Base-by-base conservation (phyloP, 495 filamentous ascomycete species). In the Venustampulla echinocandica region DNA sequence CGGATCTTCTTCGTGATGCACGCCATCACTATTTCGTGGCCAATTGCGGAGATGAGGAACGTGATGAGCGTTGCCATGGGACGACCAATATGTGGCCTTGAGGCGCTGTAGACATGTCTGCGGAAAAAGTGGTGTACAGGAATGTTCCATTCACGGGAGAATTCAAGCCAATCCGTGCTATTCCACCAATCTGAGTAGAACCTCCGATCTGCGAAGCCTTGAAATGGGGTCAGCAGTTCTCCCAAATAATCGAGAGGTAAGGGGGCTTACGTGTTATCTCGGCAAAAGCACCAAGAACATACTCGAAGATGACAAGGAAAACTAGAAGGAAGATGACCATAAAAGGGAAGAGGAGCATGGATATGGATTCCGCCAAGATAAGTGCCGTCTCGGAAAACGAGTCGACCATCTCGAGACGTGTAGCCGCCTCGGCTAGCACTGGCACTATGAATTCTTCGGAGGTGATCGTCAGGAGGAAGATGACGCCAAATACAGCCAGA, bases 151-250 rank as follows among this genome's bases (percentile, higher is more conserved):
- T 97, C 89, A 45, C 92, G 76, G 15, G 84, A 90, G 65, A 98
- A 98, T 64, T 98, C 92, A 47, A 98, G 81, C 90, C 89, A 87
- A 69, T 86, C 81, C 47, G 79, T 81, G 44, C 69, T 75, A 65
- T 87, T 87, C 90, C 90, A 97, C 90, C 90, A 97, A 70, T 97
- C 90, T 20, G 83, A 82, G 64, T 96, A 97, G 65, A 97, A 97
- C 62, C 92, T 88, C 9, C 90, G 79, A 63, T 97, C 90, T 17
- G 84, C 90, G 56, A 97, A 97, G 44, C 53, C 53, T 55, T 15
- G 10, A 27, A 5, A 13, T 13, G 21, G 2, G 35, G 42, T 49
- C 24, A 46, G 42, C 35, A 3, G 1, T 19, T 24, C 18, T 5
- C 21, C 4, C 10, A 36, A 11, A 18, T 17, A 13, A 53, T n/a